These are phyloP conservation scores for Phyllosticta citrichinensis DNA, from an alignment of 2,329 filamentous ascomycete species.

Conservation along the genomic window DNA sequence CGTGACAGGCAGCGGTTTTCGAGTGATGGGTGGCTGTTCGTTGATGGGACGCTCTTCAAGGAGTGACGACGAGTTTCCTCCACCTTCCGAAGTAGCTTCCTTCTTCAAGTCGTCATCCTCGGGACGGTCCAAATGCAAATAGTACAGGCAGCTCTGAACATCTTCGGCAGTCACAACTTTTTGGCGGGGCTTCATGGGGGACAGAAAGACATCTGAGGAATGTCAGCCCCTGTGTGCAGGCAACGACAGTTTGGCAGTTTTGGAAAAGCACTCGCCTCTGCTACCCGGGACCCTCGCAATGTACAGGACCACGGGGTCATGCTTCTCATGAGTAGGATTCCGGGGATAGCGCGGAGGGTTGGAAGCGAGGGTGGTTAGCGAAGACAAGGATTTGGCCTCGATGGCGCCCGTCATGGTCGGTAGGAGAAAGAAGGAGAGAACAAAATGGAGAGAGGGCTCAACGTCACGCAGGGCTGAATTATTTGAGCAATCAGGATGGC, in stretches of 20 bases:
- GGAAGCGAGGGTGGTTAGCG: conserved; percentile 68
- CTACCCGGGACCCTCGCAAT: conserved; percentile 89
- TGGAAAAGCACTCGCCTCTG: conserved; percentile 42
- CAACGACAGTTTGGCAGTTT: conserved; percentile 10
- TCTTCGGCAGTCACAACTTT: conserved; percentile 86
- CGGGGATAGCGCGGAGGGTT: conserved; percentile 81
- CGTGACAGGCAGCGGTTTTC: conserved; percentile 1
- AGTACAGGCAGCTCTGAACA: conserved; percentile 81
- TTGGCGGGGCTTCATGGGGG: conserved; percentile 75
- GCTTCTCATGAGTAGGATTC: conserved; percentile 58
- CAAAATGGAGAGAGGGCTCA: neutral
- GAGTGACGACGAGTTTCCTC: neutral
- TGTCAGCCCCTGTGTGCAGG: conserved; percentile 4
- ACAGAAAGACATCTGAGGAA: conserved; percentile 72
- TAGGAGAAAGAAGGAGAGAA: neutral
- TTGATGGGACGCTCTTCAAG: neutral
- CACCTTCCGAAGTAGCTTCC: neutral
- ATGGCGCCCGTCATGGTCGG: conserved; percentile 31
- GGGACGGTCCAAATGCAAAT: conserved; percentile 66
- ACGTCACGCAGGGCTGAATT: neutral
- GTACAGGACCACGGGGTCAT: conserved; percentile 72
- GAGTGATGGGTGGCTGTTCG: conserved; percentile 3
- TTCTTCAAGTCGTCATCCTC: conserved; percentile 29
- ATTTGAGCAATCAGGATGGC: neutral
- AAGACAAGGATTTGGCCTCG: conserved; percentile 74